A percentile compares a stretch with the other conserved stretches of the same genome.
These are phyloP conservation scores for Tephrocybe sp. DNA, from an alignment of 768 basidiomycete species.

Conservation along the genomic window DNA sequence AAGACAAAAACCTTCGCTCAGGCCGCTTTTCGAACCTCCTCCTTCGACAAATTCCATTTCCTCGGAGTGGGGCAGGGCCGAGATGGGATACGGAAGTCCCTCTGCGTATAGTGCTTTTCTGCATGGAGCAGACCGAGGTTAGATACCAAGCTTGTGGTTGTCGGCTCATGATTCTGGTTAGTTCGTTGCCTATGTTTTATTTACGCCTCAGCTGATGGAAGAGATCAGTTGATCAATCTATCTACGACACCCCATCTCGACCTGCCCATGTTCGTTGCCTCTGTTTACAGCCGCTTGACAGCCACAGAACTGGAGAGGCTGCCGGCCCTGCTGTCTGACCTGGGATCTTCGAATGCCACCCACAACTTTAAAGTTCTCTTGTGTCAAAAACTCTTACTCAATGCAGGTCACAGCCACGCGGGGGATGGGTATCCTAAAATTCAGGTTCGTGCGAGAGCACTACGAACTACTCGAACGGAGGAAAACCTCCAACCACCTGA, in stretches of 20 bases:
- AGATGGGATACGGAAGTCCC: slow-evolving; percentile 57
- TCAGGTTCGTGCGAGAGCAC: slow-evolving; percentile 21
- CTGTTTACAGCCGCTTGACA: slow-evolving; percentile 32
- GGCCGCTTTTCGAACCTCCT: slow-evolving; percentile 48
- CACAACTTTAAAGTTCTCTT: slow-evolving; percentile 41
- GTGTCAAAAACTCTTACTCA: slow-evolving; percentile 31
- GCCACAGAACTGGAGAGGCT: slow-evolving; percentile 22
- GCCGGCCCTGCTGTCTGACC: slow-evolving; percentile 32
- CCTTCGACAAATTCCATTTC: slow-evolving; percentile 55
- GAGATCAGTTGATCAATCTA: slow-evolving; percentile 34
- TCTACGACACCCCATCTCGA: slow-evolving; percentile 32
- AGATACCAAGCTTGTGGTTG: slow-evolving; percentile 29
- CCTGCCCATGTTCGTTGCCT: slow-evolving; percentile 32
- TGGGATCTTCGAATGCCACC: slow-evolving; percentile 31
- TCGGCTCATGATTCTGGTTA: slow-evolving; percentile 29
- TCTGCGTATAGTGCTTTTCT: slow-evolving; percentile 43
- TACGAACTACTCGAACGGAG: slow-evolving; percentile 13
- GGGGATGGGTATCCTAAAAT: slow-evolving; percentile 16
- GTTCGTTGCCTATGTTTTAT: slow-evolving; percentile 18
- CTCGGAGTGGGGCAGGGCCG: slow-evolving; percentile 40
- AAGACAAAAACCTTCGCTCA: background rate
- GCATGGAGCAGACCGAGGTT: slow-evolving; percentile 28
- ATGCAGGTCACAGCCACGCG: slow-evolving; percentile 1
- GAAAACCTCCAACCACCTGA: slow-evolving; percentile 5
- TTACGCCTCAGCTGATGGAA: background rate